Evolutionary conservation across 352 stramenopile genomes (phyloP).

Genomic region (Blastocystis sp.): DNA sequence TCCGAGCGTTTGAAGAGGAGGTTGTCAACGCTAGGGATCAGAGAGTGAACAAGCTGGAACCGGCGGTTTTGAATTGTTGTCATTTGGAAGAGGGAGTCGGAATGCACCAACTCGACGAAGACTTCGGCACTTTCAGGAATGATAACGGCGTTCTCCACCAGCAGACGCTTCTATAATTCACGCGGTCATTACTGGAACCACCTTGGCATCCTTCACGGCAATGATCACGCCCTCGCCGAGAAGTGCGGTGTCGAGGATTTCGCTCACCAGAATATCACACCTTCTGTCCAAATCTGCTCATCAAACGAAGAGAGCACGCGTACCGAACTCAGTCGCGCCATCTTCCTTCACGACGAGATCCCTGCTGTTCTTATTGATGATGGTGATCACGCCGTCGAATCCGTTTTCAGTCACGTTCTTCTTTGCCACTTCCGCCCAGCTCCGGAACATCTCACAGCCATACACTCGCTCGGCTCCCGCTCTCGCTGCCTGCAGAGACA

Average conservation of each 20-base stretch:
- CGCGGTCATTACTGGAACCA: not conserved
- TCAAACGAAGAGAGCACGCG: not conserved
- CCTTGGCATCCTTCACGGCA: constrained; percentile 52
- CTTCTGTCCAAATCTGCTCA: not conserved
- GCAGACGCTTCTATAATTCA: constrained; percentile 55
- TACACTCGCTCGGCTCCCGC: constrained; percentile 87
- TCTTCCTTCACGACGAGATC: constrained; percentile 78
- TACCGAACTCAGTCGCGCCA: not conserved
- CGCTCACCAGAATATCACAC: constrained; percentile 72
- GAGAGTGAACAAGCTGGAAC: not conserved
- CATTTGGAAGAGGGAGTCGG: constrained; percentile 12
- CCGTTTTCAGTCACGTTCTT: constrained; percentile 79
- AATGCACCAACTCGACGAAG: constrained; percentile 30
- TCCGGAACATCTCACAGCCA: constrained; percentile 88
- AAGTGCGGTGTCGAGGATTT: constrained; percentile 67
- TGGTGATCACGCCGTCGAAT: constrained; percentile 80
- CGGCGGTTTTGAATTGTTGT: constrained; percentile 21
- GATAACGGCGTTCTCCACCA: constrained; percentile 22
- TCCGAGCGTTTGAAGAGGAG: not conserved
- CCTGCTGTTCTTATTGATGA: constrained; percentile 82
- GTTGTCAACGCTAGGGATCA: not conserved
- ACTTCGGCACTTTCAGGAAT: constrained; percentile 54
- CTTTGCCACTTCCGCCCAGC: constrained; percentile 83
- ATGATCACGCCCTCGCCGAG: constrained; percentile 65
- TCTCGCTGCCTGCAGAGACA: constrained; percentile 85